Base-by-base conservation (phyloP, 2,329 filamentous ascomycete genomes). In the Aspergillus nomiae region DNA sequence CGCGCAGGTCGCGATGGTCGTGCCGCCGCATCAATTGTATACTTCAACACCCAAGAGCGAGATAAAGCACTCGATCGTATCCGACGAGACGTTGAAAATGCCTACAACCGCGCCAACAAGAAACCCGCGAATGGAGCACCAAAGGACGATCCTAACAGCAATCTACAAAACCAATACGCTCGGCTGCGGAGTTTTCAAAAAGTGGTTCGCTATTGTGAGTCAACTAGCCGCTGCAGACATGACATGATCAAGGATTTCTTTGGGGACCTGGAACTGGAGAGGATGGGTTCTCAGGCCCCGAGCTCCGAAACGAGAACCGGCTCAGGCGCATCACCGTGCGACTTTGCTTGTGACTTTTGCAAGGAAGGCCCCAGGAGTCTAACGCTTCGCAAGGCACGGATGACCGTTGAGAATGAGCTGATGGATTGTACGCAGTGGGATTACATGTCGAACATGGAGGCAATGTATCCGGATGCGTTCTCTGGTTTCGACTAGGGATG, bases 1-100 rank as follows among this genome's bases (percentile, higher is more conserved):
- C 90, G 94, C 45, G 94, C 94, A 7, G 94, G 94, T 0, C 87
- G 94, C 46, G 94, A 98, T 70, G 92, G 92, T 28, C 94, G 94
- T 65, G 93, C 93, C 0, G 90, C 90, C 36, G 87, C 90, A 64
- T 97, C 93, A 73, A 92, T 97, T 59, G 81, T 98, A 60, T 97
- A 97, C 78, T 98, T 97, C 78, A 93, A 89, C 63, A 87, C 91
- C 14, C 92, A 96, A 76, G 94, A 97, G 73, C 84, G 92, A 30
- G 91, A 97, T 72, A 86, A 92, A 1, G 87, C 91, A 11, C 87
- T 85, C 11, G 78, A 78, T 30, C 82, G 86, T 61, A 79, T 89
- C 69, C 70, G 74, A 19, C 73, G 78, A 12, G 84, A 84, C 65
- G 74, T 68, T 61, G 79, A 74, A 62, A 78, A 73, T 36, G 76